Evolutionary conservation across 2,329 filamentous ascomycete species (phyloP).

Genomic region (Calonectria honghensis): DNA sequence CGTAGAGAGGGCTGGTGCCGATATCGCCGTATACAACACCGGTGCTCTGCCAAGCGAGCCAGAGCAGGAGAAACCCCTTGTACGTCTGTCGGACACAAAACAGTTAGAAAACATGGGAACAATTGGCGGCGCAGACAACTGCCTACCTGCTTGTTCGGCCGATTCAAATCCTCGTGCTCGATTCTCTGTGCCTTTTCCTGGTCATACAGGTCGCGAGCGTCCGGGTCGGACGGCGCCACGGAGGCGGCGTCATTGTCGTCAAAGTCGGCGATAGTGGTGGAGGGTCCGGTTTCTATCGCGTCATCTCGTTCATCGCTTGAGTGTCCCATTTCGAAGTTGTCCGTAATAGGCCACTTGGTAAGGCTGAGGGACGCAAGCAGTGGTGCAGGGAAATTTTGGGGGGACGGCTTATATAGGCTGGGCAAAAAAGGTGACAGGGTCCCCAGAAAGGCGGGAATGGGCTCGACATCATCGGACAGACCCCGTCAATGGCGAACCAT

Average conservation of each 20-base stretch:
- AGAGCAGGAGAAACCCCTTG: constrained; percentile 53
- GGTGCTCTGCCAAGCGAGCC: constrained; percentile 78
- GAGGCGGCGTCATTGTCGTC: constrained; percentile 54
- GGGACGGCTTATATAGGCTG: constrained; percentile 51
- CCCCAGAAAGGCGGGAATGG: constrained; percentile 30
- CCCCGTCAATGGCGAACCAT: constrained; percentile 48
- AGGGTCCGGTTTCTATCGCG: constrained; percentile 53
- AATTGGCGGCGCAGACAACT: constrained; percentile 4
- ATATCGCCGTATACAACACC: constrained; percentile 84
- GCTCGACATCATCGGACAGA: constrained; percentile 46
- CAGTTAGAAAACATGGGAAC: constrained; percentile 36
- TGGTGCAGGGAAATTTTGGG: constrained; percentile 42
- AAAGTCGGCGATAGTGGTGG: constrained; percentile 43
- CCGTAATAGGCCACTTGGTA: constrained; percentile 48
- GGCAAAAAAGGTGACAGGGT: constrained; percentile 37
- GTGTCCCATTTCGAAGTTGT: constrained; percentile 51
- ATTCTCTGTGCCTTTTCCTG: constrained; percentile 57
- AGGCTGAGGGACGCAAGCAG: constrained; percentile 45
- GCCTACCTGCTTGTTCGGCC: constrained; percentile 55
- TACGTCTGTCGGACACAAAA: constrained; percentile 50
- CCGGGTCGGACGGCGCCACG: constrained; percentile 50
- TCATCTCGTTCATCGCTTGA: constrained; percentile 51
- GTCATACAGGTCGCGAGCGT: constrained; percentile 54
- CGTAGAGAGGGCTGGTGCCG: constrained; percentile 80
- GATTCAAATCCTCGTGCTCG: constrained; percentile 55